A percentile compares a stretch with the other conserved stretches of the same genome.
Conservation (phyloP, 208 protist species). For the Zelonia costaricensis region DNA sequence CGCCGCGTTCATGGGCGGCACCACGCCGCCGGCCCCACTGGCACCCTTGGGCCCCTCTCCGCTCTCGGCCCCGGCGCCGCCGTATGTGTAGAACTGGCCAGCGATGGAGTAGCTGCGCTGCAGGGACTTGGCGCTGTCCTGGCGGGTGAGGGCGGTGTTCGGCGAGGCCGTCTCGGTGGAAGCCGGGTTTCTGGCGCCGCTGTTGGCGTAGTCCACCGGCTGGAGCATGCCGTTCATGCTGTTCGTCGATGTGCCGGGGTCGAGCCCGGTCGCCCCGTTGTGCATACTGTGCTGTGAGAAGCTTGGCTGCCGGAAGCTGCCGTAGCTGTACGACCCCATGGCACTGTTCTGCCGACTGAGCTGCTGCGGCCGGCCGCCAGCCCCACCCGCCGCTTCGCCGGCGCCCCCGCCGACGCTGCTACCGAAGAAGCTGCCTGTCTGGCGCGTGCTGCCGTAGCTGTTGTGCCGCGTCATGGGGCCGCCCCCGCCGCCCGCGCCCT, state of each 20-base stretch:
- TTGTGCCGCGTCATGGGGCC: constrained; percentile 11
- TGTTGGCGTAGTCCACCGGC: background rate
- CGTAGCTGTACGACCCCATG: constrained; percentile 24
- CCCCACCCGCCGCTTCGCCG: background rate
- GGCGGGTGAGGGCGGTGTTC: constrained; percentile 3
- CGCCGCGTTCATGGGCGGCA: background rate
- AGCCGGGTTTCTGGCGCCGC: background rate
- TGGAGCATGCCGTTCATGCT: constrained; percentile 10
- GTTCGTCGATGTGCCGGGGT: constrained; percentile 24
- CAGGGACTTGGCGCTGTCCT: constrained; percentile 33
- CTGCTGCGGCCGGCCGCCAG: constrained; percentile 5
- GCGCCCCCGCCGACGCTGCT: background rate
- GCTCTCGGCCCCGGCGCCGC: background rate
- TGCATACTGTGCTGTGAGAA: constrained; percentile 15
- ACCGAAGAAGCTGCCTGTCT: constrained; percentile 20
- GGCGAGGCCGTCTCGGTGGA: background rate
- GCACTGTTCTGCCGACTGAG: constrained; percentile 19
- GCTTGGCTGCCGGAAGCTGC: constrained; percentile 32
- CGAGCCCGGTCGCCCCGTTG: constrained; percentile 23
- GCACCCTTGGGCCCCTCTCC: background rate
- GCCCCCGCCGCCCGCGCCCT: constrained; percentile 1
- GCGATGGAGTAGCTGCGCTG: constrained; percentile 46
- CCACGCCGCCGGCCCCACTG: background rate
- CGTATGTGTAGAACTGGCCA: constrained; percentile 39
- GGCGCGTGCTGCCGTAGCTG: constrained; percentile 23